These are phyloP conservation scores for Myxozyma neglecta DNA, from an alignment of 805 yeast genomes.

Conservation along the genomic window DNA sequence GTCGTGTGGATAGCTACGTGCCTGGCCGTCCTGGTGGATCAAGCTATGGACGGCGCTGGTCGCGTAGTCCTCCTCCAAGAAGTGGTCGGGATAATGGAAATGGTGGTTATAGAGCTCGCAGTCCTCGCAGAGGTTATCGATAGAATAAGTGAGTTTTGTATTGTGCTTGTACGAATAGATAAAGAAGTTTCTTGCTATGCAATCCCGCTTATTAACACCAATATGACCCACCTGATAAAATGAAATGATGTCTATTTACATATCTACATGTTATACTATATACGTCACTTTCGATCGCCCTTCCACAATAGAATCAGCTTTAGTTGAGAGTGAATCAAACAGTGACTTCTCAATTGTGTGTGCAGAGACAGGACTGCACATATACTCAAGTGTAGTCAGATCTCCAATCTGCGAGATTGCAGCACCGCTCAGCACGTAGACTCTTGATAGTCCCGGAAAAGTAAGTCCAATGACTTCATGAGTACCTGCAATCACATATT, in stretches of 20 bases:
- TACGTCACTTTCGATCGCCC: not conserved
- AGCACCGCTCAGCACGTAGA: conserved; percentile 21
- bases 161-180: not conserved
- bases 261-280: not conserved
- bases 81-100: not conserved
- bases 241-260: not conserved
- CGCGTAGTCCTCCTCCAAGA: conserved; percentile 20
- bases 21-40: conserved; percentile 1
- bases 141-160: not conserved
- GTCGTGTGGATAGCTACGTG: conserved; percentile 16
- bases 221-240: not conserved
- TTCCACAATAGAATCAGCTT: not conserved
- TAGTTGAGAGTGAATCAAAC: not conserved
- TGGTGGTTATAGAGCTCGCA: conserved; percentile 2
- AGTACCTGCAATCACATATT: conserved; percentile 16
- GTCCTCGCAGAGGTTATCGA: conserved; percentile 5
- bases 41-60: conserved; percentile 7
- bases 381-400: not conserved
- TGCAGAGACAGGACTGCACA: conserved; percentile 3
- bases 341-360: conserved; percentile 5
- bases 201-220: not conserved
- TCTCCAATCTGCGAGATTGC: conserved; percentile 11
- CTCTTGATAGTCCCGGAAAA: conserved; percentile 22
- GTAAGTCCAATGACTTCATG: conserved; percentile 23
- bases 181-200: not conserved